Base-by-base conservation (phyloP, 1,139 yeast genomes). In the Schwanniomyces etchellsii region DNA sequence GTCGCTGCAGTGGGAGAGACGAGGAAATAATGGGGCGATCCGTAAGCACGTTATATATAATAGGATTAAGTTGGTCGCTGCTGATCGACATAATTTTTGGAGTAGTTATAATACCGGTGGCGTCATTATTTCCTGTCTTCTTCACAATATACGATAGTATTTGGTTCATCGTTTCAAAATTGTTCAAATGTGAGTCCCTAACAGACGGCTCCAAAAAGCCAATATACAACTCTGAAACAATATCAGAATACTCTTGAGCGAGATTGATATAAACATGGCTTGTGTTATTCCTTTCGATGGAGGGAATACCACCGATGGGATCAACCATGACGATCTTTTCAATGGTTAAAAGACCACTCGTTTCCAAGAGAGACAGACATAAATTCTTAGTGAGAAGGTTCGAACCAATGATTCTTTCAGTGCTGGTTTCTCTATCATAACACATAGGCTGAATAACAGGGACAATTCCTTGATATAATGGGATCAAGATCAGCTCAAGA, bases 21-120 rank as follows among this genome's bases (percentile, higher is more conserved):
- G 96, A 86, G 0, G 96, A 86, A 11, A 91, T 80, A n/a, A 86
- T 70, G 1, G 97, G 88, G 33, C 97, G 64, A 52, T 91, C 97
- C 0, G 98, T 91, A 24, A 91, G 63, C 5, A 91, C 74, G 50
- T 91, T 91, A 55, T 88, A 86, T 7, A 91, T 76, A 24, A 91
- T 72, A 1, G 98, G 97, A 50, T 89, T 86, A 39, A 67, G 46
- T 32, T 62, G 52, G 70, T 71, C 66, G 42, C 64, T 52, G 46
- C 62, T 57, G 37, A 64, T 46, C 44, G 56, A 70, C 63, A 62
- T 37, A 60, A 70, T 40, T 50, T 52, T 27, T 54, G 84, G 57
- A 45, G 72, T 45, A 40, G 60, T 41, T 47, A 63, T 48, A 39
- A 63, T 49, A 31, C 64, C 62, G 43, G 84, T 66, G n/a, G 69